These are phyloP conservation scores for Bryoerythrophyllum caledonicum DNA, from an alignment of 225 moss, liverwort and hornwort species.

Conservation along the genomic window DNA sequence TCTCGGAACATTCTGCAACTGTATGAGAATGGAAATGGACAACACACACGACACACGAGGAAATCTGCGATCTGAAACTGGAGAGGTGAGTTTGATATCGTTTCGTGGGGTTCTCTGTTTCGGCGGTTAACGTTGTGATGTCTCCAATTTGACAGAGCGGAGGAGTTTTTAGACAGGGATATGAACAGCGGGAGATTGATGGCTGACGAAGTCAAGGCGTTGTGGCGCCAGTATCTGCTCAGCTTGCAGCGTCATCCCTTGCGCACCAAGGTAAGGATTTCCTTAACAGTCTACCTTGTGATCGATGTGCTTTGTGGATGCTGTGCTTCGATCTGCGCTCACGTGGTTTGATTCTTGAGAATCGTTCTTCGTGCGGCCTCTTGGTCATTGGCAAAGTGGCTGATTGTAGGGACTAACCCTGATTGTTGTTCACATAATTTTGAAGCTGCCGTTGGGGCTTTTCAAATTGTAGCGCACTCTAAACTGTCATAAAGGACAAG, in stretches of 20 bases:
- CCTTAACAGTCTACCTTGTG: not conserved
- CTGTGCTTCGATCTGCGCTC: not conserved
- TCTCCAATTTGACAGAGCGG: not conserved
- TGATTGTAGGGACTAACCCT: not conserved
- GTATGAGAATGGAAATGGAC: not conserved
- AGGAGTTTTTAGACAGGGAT: not conserved
- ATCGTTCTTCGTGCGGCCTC: not conserved
- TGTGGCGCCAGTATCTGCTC: constrained; percentile 17
- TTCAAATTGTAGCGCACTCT: not conserved
- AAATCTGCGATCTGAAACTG: not conserved
- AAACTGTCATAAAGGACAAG: not conserved
- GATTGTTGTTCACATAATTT: not conserved
- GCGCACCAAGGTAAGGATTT: constrained; percentile 1
- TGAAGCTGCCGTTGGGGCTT: not conserved
- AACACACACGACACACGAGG: no score
- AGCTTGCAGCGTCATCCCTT: constrained; percentile 19
- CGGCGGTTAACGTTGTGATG: not conserved
- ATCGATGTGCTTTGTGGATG: not conserved
- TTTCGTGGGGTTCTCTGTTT: not conserved
- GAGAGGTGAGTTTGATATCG: no score
- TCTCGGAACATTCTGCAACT: not conserved
- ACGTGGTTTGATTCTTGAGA: not conserved
- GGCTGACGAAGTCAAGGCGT: constrained; percentile 15
- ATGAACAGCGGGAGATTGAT: constrained; percentile 10
- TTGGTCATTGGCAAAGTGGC: not conserved